phyloP scores from a whole-genome alignment of 108 stramenopile genomes.

The Chaetoceros tenuissimus region DNA sequence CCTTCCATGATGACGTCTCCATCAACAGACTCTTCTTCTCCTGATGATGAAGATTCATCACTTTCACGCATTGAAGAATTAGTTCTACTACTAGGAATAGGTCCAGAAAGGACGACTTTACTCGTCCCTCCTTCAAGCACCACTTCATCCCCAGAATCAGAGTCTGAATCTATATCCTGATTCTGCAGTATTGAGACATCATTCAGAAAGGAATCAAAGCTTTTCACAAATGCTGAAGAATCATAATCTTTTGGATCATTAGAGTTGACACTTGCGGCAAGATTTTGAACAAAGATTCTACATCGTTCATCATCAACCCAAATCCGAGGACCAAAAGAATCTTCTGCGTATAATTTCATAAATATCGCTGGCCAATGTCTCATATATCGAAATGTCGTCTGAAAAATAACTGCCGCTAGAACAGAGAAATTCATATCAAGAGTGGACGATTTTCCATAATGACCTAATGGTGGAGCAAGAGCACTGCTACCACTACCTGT shows the following conservation, averaged over 20 bases:
- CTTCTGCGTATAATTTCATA: conserved; percentile 54
- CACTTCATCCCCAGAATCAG: conserved; percentile 42
- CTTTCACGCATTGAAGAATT: too few relatives aligned
- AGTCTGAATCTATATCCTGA: conserved; percentile 10
- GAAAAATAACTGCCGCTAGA: conserved; percentile 50
- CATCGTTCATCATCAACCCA: conserved; percentile 64
- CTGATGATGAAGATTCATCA: too few relatives aligned
- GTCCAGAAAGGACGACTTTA: too few relatives aligned
- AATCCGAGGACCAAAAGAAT: conserved; percentile 57
- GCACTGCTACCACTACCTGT: too few relatives aligned
- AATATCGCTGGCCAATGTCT: conserved; percentile 69
- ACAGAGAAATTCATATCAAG: too few relatives aligned
- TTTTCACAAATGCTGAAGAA: conserved; percentile 14
- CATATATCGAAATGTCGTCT: conserved; percentile 36
- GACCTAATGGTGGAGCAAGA: too few relatives aligned
- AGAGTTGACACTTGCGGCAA: conserved; percentile 25
- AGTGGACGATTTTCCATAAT: too few relatives aligned
- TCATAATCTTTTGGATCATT: conserved; percentile 8
- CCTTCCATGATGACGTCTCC: background rate
- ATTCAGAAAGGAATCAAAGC: too few relatives aligned
- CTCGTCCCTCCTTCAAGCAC: conserved; percentile 2
- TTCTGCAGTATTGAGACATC: background rate
- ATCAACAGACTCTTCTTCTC: too few relatives aligned
- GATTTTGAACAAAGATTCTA: conserved; percentile 46
- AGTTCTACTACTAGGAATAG: too few relatives aligned